Evolutionary conservation across 345 rosid genomes (phyloP).

Genomic region (Syzygium oleosum): DNA sequence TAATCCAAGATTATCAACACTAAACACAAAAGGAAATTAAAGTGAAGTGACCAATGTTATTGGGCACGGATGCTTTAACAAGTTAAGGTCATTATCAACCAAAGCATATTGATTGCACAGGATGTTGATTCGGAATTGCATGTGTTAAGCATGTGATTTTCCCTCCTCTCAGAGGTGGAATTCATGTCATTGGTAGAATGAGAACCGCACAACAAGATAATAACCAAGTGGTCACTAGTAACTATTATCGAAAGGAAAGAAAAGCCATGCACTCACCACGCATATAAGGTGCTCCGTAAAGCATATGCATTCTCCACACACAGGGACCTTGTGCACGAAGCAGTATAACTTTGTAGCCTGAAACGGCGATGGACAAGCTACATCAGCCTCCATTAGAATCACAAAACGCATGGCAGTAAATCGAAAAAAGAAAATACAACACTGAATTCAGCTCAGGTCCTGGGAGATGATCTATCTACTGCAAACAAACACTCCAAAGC

Average conservation of each 20-base stretch:
- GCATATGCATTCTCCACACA: slow-evolving; percentile 96
- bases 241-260: not conserved
- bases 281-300: slow-evolving; percentile 93
- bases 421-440: not conserved
- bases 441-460: not conserved
- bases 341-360: slow-evolving; percentile 98
- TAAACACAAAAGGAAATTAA: not conserved
- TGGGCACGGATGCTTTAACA: not conserved
- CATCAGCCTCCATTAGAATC: not conserved
- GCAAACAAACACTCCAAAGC: not conserved
- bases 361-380: not conserved
- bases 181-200: not conserved
- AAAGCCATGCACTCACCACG: slow-evolving; percentile 42
- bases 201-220: not conserved
- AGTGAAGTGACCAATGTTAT: not conserved
- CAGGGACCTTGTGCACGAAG: slow-evolving; percentile 97
- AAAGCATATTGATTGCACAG: not conserved
- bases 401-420: not conserved
- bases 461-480: not conserved
- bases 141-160: not conserved
- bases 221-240: not conserved
- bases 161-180: not conserved
- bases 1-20: not conserved
- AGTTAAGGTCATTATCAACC: not conserved
- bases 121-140: not conserved